phyloP scores from a whole-genome alignment of 768 basidiomycete genomes.

The Pleurotus giganteus region DNA sequence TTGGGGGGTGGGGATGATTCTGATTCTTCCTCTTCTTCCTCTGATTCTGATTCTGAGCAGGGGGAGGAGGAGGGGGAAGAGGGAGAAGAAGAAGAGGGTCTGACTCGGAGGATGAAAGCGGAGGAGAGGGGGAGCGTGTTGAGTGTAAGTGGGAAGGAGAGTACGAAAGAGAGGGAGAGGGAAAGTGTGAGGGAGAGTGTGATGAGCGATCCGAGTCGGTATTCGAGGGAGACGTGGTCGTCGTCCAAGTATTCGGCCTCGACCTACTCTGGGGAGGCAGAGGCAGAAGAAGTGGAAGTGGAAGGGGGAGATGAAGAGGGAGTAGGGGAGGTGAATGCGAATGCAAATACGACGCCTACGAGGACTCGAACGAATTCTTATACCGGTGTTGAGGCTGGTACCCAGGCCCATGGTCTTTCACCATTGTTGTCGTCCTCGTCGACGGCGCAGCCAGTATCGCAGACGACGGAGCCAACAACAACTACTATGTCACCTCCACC shows the following conservation, averaged over 20 bases:
- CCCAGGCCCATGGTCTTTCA: background rate
- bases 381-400: background rate
- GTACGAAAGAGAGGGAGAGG: slow-evolving; percentile 6
- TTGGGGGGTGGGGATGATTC: slow-evolving; percentile 33
- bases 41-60: too few species aligned
- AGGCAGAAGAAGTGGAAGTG: background rate
- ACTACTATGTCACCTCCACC: too few species aligned
- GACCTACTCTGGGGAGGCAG: background rate
- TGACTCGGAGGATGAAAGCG: slow-evolving; percentile 15
- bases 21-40: background rate
- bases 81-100: slow-evolving; percentile 12
- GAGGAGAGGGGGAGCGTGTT: slow-evolving; percentile 12
- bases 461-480: too few species aligned
- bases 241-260: background rate
- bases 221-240: background rate
- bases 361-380: background rate
- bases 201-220: background rate
- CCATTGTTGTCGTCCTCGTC: background rate
- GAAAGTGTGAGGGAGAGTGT: slow-evolving; percentile 11
- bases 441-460: too few species aligned
- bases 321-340: background rate
- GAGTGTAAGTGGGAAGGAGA: background rate
- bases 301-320: too few species aligned
- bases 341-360: background rate
- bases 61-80: slow-evolving; percentile 10